Base-by-base conservation (phyloP, 1,284 basidiomycete species). In the Cutaneotrichosporon cutaneum region DNA sequence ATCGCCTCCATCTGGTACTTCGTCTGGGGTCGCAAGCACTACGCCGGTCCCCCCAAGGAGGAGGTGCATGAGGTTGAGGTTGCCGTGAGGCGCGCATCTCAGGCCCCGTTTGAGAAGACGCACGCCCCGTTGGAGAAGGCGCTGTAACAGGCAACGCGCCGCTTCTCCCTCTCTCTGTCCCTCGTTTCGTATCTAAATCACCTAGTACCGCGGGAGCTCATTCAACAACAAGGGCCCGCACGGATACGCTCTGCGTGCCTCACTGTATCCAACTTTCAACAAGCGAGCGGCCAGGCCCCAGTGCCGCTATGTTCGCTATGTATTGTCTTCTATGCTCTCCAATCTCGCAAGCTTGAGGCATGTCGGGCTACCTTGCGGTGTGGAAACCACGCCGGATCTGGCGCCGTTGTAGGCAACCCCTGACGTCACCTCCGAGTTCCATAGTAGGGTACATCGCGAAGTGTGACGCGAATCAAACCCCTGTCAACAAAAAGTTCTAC, bases 1-100 rank as follows among this genome's bases (percentile, higher is more conserved):
- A 81, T 87, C 45, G 85, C 84, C 54, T 82, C 80, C 0, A 75
- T 79, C n/a, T 87, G 85, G 86, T 87, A 87, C 67, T 56, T 83
- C 52, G 80, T 84, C 64, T 69, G 68, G 63, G 77, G 77, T 11
- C 64, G 72, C 47, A 71, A 67, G 52, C 65, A 77, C 59, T 78
- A 73, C 67, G 54, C 58, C 8, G 77, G 77, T 2, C 77, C 77
- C 8, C 74, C 74, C 27, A 56, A 47, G 60, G 63, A 65, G 27
- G 63, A 65, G 22, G 18, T 65, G 13, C 21, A 35, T 52, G 39
- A 42, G 18, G 39, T 42, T 18, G 16, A 42, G 18, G 39, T 42
- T 9, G 39, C 39, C 6, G 39, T 42, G 45, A 58, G 39, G 18
- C 39, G 39, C 18, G 18, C 16, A n/a, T 42, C 39, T 18, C 18